Percentiles rank a stretch among this genome's conserved stretches.
phyloP scores from a whole-genome alignment of 257 asterid species.

The Solanum ossicruentum region DNA sequence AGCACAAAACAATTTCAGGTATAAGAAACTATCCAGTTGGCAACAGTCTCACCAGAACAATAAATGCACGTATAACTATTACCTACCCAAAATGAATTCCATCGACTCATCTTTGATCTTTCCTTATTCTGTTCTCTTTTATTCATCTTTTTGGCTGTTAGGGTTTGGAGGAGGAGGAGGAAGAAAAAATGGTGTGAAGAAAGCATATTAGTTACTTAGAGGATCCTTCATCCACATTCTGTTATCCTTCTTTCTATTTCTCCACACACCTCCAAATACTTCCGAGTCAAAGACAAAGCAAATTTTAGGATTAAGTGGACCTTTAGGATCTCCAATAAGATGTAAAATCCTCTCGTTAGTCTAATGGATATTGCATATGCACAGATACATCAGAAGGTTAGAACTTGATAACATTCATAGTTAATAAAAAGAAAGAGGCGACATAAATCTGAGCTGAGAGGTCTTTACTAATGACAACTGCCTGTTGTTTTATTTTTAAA shows the following conservation, averaged over 20 bases:
- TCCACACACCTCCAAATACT: not conserved
- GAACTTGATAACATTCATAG: not conserved
- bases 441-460: not conserved
- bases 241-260: not conserved
- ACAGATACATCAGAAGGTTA: not conserved
- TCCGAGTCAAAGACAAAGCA: not conserved
- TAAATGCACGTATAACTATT: not conserved
- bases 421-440: not conserved
- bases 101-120: not conserved
- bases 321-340: not conserved
- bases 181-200: not conserved
- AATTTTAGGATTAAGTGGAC: not conserved
- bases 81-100: not conserved
- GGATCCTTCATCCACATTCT: not conserved
- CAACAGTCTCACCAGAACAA: not conserved
- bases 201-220: not conserved
- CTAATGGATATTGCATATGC: not conserved
- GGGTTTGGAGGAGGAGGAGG: not conserved
- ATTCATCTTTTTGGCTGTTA: not conserved
- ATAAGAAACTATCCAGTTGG: not conserved
- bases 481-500: not conserved
- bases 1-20: slow-evolving; percentile 1
- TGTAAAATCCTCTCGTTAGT: not conserved
- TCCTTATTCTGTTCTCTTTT: not conserved
- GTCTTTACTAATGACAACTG: not conserved